These are phyloP conservation scores for Dryas drummondii DNA, from an alignment of 306 rosid species.

Conservation along the genomic window DNA sequence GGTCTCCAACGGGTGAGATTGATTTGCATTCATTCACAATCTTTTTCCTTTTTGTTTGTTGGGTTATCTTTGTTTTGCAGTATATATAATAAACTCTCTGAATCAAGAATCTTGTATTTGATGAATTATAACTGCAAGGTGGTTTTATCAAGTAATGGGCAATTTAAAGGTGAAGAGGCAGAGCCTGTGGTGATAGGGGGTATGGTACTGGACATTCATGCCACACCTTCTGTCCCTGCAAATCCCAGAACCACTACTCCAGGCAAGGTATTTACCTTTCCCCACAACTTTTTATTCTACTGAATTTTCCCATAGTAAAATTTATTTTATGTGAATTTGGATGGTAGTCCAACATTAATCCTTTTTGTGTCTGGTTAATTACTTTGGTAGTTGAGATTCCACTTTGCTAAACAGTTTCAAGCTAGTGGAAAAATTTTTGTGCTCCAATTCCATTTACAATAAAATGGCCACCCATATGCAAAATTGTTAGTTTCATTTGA, in stretches of 20 bases:
- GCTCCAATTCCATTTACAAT: not conserved
- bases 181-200: conserved; percentile 79
- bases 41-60: not conserved
- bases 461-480: not conserved
- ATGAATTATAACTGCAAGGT: conserved; percentile 8
- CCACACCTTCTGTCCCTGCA: conserved; percentile 36
- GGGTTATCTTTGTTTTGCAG: not conserved
- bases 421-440: not conserved
- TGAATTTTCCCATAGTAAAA: not conserved
- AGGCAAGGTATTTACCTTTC: conserved; percentile 56
- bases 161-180: conserved; percentile 31
- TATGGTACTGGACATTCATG: conserved; percentile 85
- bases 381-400: not conserved
- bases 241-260: conserved; percentile 57
- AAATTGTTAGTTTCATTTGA: not conserved
- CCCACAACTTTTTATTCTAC: not conserved
- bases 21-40: not conserved
- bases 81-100: not conserved
- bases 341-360: not conserved
- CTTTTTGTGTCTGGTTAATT: not conserved
- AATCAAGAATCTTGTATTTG: not conserved
- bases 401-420: not conserved
- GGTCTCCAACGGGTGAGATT: conserved; percentile 32
- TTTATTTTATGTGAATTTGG: not conserved
- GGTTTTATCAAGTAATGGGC: conserved; percentile 29